A percentile compares a stretch with the other conserved stretches of the same genome.
Conservation (phyloP, 2,329 filamentous ascomycete genomes). For the Ustulina deusta region DNA sequence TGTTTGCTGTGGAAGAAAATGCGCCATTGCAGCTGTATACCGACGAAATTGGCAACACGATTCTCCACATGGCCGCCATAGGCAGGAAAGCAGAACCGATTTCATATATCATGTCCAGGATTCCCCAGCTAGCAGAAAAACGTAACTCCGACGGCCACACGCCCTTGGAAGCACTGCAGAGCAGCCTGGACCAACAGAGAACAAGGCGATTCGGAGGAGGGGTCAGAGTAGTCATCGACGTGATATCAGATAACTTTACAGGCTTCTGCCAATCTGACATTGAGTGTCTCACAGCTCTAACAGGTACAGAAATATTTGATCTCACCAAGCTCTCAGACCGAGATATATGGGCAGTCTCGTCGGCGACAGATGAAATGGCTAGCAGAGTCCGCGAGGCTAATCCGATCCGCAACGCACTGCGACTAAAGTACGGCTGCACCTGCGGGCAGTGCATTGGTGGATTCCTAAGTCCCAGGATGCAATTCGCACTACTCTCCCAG, state of each 20-base stretch:
- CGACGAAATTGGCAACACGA: constrained; percentile 16
- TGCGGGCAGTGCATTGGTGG: constrained; percentile 54
- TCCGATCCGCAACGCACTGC: constrained; percentile 39
- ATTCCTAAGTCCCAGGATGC: constrained; percentile 55
- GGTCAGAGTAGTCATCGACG: neutral
- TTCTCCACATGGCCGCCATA: constrained; percentile 24
- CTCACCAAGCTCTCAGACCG: constrained; percentile 26
- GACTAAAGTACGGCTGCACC: constrained; percentile 54
- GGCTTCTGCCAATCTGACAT: constrained; percentile 48
- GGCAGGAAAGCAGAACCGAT: constrained; percentile 26
- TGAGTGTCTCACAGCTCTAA: constrained; percentile 47
- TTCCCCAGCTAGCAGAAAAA: constrained; percentile 20
- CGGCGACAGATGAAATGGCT: constrained; percentile 22
- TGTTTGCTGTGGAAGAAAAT: constrained; percentile 14
- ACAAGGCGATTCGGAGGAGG: constrained; percentile 35
- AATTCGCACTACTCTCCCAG: constrained; percentile 46
- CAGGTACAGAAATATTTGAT: constrained; percentile 33
- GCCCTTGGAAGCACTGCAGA: constrained; percentile 50
- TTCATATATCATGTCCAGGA: constrained; percentile 24
- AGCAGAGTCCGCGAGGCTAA: constrained; percentile 3
- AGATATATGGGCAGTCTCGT: constrained; percentile 19
- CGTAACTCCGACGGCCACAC: constrained; percentile 52
- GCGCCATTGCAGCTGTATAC: constrained; percentile 8
- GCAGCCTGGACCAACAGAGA: constrained; percentile 49
- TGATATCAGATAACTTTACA: constrained; percentile 50